Conservation (phyloP, 2,329 filamentous ascomycete genomes). For the Leptographium galeiforme region DNA sequence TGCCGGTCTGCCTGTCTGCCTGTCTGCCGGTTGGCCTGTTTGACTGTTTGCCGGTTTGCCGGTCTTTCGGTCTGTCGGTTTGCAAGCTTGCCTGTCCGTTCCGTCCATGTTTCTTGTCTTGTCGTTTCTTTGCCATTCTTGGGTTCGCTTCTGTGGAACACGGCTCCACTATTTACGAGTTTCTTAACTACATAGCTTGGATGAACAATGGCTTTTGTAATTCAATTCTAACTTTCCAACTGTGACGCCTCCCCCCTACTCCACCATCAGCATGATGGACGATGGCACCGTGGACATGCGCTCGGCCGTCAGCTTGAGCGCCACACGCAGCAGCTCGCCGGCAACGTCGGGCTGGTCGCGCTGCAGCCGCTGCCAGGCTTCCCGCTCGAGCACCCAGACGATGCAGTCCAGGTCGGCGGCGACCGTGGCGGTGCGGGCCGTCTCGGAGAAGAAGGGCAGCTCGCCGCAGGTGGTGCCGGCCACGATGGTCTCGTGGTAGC, state of each 20-base stretch:
- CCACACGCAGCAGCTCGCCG: conserved; percentile 69
- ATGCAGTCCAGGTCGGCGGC: conserved; percentile 70
- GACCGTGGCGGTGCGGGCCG: conserved; percentile 73
- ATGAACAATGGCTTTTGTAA: background rate
- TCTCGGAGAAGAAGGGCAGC: conserved; percentile 90
- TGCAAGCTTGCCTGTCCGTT: too few relatives aligned
- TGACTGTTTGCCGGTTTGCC: background rate
- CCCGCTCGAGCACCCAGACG: conserved; percentile 64
- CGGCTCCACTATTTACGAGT: background rate
- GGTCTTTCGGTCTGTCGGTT: too few relatives aligned
- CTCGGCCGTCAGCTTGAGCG: conserved; percentile 89
- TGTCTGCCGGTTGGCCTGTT: too few relatives aligned
- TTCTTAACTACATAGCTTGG: conserved; percentile 1
- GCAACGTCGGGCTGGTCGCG: conserved; percentile 62
- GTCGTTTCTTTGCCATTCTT: too few relatives aligned
- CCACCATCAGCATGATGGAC: conserved; percentile 12
- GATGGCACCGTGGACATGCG: conserved; percentile 44
- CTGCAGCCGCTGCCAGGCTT: conserved; percentile 62
- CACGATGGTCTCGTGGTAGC: conserved; percentile 81
- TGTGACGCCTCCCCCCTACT: background rate
- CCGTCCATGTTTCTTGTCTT: too few relatives aligned
- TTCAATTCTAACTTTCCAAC: background rate
- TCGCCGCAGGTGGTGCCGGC: conserved; percentile 93
- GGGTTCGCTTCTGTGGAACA: too few relatives aligned
- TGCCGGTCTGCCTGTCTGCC: too few relatives aligned